Base-by-base conservation (phyloP, 345 rosid genomes). In the Turnera subulata region DNA sequence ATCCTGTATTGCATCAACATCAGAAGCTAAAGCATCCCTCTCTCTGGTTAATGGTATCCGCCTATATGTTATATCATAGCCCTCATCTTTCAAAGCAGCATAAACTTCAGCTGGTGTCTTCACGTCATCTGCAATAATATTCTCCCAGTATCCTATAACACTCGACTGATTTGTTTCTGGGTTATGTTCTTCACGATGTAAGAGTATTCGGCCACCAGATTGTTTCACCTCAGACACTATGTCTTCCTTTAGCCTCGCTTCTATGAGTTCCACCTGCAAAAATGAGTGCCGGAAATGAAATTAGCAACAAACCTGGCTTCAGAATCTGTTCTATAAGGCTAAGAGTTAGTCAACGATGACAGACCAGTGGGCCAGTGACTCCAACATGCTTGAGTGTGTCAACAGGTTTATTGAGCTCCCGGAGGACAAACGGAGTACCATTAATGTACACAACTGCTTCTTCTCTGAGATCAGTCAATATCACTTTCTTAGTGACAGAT, bases 11-110 rank as follows among this genome's bases (percentile, higher is more conserved):
- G 91, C 87, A 69, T 93, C 97, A 26, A 93, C 76, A 66, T 93
- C 97, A 16, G 90, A 79, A 67, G 96, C 90, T 61, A 93, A 74
- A 51, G 97, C 86, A 32, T 84, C 96, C 77, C 86, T 92, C 76
- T 89, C 97, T 76, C 97, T 69, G 15, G 99, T 87, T 55, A 93
- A 71, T n/a, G 99, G 97, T 76, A 89, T 87, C 78, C 97, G 89
- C 64, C 82, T 61, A 64, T 87, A 87, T 7, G 65, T 56, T 44
- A 93, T 75, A 65, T 79, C 82, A 74, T 83, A 89, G 20, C 86
- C 83, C 62, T 85, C 90, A 18, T 73, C 84, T 66, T 75, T 74
- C 40, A 93, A 69, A 63, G 85, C 82, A 64, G 86, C 76, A 63
- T 93, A 89, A 14, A 89, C 91, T 80, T 93, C 99, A 19, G 94